Conservation (phyloP, 352 stramenopile genomes). For the Aphanomyces cochlioides region DNA sequence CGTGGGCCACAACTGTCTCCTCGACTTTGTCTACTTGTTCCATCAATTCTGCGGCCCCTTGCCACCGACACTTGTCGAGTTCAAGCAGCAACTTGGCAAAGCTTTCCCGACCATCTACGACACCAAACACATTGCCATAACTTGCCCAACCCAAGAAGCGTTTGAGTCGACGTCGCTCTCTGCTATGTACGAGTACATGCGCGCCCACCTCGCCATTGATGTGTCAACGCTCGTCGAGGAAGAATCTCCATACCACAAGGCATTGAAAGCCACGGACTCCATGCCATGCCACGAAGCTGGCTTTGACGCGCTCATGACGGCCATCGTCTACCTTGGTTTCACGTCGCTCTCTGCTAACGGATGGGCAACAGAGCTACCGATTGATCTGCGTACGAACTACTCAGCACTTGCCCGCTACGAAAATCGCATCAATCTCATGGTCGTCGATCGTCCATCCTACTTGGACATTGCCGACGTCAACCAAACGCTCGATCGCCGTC, state of each 20-base stretch:
- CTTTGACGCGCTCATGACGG: constrained; percentile 84
- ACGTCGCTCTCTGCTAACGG: constrained; percentile 55
- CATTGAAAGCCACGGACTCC: constrained; percentile 51
- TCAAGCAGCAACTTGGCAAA: constrained; percentile 62
- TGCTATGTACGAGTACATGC: constrained; percentile 75
- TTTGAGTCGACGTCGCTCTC: constrained; percentile 58
- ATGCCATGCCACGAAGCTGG: constrained; percentile 76
- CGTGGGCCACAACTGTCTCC: constrained; percentile 75
- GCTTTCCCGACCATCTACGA: constrained; percentile 76
- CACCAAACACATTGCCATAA: constrained; percentile 68
- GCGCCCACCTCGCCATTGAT: constrained; percentile 53
- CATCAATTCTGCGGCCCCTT: constrained; percentile 79
- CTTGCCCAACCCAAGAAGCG: constrained; percentile 41
- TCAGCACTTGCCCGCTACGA: constrained; percentile 50
- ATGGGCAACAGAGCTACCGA: constrained; percentile 36
- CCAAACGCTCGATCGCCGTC: constrained; percentile 62
- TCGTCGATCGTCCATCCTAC: constrained; percentile 54
- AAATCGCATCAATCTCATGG: constrained; percentile 80
- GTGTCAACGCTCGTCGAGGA: constrained; percentile 53
- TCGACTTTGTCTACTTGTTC: constrained; percentile 83
- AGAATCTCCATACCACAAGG: constrained; percentile 58
- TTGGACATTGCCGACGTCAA: constrained; percentile 50
- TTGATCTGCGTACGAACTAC: constrained; percentile 41
- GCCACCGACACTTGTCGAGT: constrained; percentile 61
- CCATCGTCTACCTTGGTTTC: constrained; percentile 68